Evolutionary conservation across 192 early-diverging fungal genomes (phyloP).

Genomic region (Powellomyces hirtus): DNA sequence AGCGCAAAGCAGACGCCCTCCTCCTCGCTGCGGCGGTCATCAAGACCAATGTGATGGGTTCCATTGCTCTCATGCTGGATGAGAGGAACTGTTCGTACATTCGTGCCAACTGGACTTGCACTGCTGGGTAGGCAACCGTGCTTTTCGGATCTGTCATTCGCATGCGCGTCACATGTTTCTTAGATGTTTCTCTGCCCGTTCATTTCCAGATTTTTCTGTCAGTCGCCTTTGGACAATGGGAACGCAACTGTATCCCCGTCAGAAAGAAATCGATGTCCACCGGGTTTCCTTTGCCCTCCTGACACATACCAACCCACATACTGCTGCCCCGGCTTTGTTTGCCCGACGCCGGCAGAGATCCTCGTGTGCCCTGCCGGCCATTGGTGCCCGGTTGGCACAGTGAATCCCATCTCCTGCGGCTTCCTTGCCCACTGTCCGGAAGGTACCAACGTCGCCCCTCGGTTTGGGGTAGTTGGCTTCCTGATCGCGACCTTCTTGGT

Average conservation of each 20-base stretch:
- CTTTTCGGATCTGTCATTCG: neutral
- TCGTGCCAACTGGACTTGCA: slow-evolving; percentile 23
- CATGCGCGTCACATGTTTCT: neutral
- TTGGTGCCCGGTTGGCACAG: slow-evolving; percentile 56
- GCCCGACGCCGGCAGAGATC: slow-evolving; percentile 45
- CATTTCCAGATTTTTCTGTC: slow-evolving; percentile 17
- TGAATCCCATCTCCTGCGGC: slow-evolving; percentile 22
- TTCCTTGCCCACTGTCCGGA: slow-evolving; percentile 32
- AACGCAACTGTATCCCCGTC: neutral
- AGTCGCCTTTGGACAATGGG: neutral
- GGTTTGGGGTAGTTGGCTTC: slow-evolving; percentile 23
- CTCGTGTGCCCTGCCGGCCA: slow-evolving; percentile 48
- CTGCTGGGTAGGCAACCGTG: neutral
- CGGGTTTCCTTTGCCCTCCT: slow-evolving; percentile 52
- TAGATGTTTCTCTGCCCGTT: too few relatives aligned
- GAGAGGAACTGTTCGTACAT: neutral
- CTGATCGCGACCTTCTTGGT: slow-evolving; percentile 22
- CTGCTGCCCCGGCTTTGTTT: slow-evolving; percentile 60
- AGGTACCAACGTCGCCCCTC: slow-evolving; percentile 13
- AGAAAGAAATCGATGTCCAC: slow-evolving; percentile 15
- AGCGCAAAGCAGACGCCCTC: slow-evolving; percentile 4
- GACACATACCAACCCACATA: slow-evolving; percentile 58
- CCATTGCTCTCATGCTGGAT: neutral
- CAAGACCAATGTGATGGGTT: neutral
- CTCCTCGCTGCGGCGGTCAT: slow-evolving; percentile 1